These are phyloP conservation scores for Melanogaster broomeanus DNA, from an alignment of 768 basidiomycete genomes.

Conservation along the genomic window DNA sequence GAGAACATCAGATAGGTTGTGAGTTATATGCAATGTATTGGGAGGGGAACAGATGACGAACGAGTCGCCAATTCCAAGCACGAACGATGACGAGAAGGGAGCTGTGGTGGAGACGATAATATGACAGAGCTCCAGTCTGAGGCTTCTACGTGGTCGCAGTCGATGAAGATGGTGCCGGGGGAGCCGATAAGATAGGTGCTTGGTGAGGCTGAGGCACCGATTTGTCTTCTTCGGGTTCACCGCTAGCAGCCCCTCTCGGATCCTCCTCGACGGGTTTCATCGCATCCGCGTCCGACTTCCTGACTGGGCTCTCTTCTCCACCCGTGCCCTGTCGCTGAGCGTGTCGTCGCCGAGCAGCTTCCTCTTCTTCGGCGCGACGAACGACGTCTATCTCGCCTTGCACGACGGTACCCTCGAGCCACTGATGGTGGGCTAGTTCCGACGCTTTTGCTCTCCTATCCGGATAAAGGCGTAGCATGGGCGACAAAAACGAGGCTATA, in stretches of 20 bases:
- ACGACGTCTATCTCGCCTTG: constrained; percentile 91
- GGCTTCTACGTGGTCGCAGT: constrained; percentile 15
- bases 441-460: constrained; percentile 86
- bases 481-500: constrained; percentile 78
- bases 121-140: not conserved
- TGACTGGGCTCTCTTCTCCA: constrained; percentile 8
- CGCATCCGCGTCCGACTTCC: constrained; percentile 45
- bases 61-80: not conserved
- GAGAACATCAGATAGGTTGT: not conserved
- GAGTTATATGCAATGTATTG: not conserved
- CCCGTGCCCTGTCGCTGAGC: constrained; percentile 11
- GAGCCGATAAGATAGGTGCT: constrained; percentile 35
- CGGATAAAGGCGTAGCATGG: constrained; percentile 89
- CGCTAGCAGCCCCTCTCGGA: not conserved
- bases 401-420: constrained; percentile 84
- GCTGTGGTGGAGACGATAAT: not conserved
- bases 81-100: not conserved
- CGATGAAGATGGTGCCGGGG: constrained; percentile 28
- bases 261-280: constrained; percentile 79
- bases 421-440: constrained; percentile 85
- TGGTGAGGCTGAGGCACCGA: constrained; percentile 13
- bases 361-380: constrained; percentile 59
- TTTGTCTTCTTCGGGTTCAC: constrained; percentile 12
- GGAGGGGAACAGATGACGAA: not conserved
- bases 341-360: constrained; percentile 29